Evolutionary conservation across 306 rosid genomes (phyloP).

Genomic region (Crotalaria pallida): DNA sequence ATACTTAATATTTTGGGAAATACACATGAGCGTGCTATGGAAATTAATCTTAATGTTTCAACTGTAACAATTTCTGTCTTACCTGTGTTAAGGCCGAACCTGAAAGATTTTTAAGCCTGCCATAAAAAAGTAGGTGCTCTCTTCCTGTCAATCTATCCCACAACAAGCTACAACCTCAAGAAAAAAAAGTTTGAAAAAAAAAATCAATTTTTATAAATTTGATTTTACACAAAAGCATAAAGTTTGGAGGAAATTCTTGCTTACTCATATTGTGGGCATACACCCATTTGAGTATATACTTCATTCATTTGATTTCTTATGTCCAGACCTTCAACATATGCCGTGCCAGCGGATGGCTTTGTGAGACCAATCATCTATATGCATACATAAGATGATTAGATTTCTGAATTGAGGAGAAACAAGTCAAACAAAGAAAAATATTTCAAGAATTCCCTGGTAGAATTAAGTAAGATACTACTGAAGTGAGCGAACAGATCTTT

Average conservation of each 20-base stretch:
- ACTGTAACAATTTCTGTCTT: constrained; percentile 24
- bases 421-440: background rate
- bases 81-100: constrained; percentile 64
- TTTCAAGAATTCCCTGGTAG: background rate
- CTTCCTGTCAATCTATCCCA: constrained; percentile 88
- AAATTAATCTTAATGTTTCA: background rate
- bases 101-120: constrained; percentile 83
- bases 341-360: constrained; percentile 69
- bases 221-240: background rate
- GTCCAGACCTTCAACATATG: constrained; percentile 71
- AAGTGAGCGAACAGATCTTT: background rate
- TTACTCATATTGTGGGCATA: constrained; percentile 95
- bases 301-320: constrained; percentile 59
- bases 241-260: constrained; percentile 22
- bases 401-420: constrained; percentile 4
- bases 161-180: constrained; percentile 47
- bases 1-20: too few species aligned
- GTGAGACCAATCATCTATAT: constrained; percentile 91
- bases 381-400: constrained; percentile 7
- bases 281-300: constrained; percentile 87
- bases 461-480: background rate
- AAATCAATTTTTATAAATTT: background rate
- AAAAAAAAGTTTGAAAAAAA: background rate
- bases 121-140: constrained; percentile 90
- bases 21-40: too few species aligned